Percentiles rank a stretch among this genome's conserved stretches.
Evolutionary conservation across 352 stramenopile genomes (phyloP).

Genomic region (Halophytophthora polymorphica): DNA sequence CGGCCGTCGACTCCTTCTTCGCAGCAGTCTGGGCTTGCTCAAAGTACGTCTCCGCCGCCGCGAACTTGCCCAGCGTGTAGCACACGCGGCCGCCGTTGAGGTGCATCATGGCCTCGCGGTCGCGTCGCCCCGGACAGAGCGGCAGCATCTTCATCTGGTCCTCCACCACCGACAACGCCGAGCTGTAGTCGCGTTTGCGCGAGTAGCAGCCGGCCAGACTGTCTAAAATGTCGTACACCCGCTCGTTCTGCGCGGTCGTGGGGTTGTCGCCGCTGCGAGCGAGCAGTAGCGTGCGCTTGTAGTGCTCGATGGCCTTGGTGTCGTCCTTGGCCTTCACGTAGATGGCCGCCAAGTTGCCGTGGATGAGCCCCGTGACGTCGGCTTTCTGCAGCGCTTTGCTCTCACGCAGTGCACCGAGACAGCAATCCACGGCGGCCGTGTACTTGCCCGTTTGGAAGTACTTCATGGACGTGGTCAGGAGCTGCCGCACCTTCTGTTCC

Average conservation of each 20-base stretch:
- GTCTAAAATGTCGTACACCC: constrained; percentile 59
- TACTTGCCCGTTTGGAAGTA: constrained; percentile 62
- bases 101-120: constrained; percentile 45
- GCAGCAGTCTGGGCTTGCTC: constrained; percentile 35
- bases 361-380: constrained; percentile 63
- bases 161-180: constrained; percentile 48
- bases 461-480: constrained; percentile 47
- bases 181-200: constrained; percentile 48
- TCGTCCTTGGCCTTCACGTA: constrained; percentile 56
- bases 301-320: constrained; percentile 59
- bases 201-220: constrained; percentile 52
- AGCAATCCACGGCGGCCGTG: constrained; percentile 45
- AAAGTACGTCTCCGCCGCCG: constrained; percentile 43
- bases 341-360: constrained; percentile 60
- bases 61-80: constrained; percentile 46
- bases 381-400: constrained; percentile 50
- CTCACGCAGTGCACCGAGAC: constrained; percentile 41
- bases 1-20: constrained; percentile 2
- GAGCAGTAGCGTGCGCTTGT: constrained; percentile 47
- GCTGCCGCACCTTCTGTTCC: constrained; percentile 53
- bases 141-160: constrained; percentile 49
- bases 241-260: constrained; percentile 36
- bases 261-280: constrained; percentile 25
- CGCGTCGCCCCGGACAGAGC: constrained; percentile 33
- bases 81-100: constrained; percentile 59